phyloP scores from a whole-genome alignment of 1,284 basidiomycete genomes.

The Exobasidium rhododendri region DNA sequence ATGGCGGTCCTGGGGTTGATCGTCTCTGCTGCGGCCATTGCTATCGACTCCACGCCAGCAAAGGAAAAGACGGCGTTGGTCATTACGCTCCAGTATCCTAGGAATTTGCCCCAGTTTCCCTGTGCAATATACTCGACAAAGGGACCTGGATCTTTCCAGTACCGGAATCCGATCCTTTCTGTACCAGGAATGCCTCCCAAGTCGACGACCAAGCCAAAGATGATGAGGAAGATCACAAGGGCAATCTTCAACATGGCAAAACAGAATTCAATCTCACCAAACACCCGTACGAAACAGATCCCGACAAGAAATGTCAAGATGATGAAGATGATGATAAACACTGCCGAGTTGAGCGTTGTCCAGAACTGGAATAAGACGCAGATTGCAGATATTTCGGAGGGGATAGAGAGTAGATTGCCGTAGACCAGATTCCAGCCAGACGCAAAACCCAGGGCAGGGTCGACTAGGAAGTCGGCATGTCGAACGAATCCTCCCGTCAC shows the following conservation, averaged over 20 bases:
- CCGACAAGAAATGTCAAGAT: slow-evolving; percentile 53
- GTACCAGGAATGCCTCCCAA: slow-evolving; percentile 56
- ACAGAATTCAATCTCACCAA: slow-evolving; percentile 66
- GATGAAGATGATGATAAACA: slow-evolving; percentile 24
- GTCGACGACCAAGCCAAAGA: slow-evolving; percentile 18
- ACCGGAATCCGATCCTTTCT: slow-evolving; percentile 23
- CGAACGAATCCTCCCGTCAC: slow-evolving; percentile 56
- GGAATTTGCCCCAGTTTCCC: slow-evolving; percentile 46
- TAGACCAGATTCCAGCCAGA: slow-evolving; percentile 42
- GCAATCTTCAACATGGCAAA: slow-evolving; percentile 27
- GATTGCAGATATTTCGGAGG: slow-evolving; percentile 57
- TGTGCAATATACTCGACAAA: slow-evolving; percentile 18
- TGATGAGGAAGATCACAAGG: slow-evolving; percentile 21
- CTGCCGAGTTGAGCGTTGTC: slow-evolving; percentile 31
- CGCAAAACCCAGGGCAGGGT: slow-evolving; percentile 57
- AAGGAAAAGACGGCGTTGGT: slow-evolving; percentile 60
- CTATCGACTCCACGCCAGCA: slow-evolving; percentile 62
- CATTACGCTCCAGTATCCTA: slow-evolving; percentile 39
- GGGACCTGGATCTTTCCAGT: slow-evolving; percentile 26
- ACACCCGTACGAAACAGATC: slow-evolving; percentile 59
- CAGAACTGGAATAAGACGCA: slow-evolving; percentile 41
- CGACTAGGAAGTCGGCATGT: slow-evolving; percentile 57
- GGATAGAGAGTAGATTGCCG: slow-evolving; percentile 51
- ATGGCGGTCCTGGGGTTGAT: slow-evolving; percentile 31
- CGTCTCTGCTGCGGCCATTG: slow-evolving; percentile 52